These are phyloP conservation scores for Aspergillus homomorphus DNA, from an alignment of 495 filamentous ascomycete species.

Conservation along the genomic window DNA sequence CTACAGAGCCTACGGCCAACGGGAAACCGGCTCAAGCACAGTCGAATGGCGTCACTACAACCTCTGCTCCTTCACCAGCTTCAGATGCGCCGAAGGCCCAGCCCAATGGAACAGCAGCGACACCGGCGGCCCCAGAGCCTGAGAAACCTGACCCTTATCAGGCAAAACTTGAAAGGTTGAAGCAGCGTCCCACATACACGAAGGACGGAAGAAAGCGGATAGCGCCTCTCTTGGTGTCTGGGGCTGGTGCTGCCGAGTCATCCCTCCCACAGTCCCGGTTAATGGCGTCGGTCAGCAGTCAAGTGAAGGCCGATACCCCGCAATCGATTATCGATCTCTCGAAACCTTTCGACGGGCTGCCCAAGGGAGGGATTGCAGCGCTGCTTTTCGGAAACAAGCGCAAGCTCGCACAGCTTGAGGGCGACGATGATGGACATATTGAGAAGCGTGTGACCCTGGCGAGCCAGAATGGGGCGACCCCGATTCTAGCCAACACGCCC, in stretches of 20 bases:
- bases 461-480: conserved; percentile 61
- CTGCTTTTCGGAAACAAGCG: conserved; percentile 92
- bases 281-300: conserved; percentile 63
- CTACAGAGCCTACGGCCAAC: conserved; percentile 36
- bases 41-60: conserved; percentile 44
- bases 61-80: conserved; percentile 33
- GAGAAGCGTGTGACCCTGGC: conserved; percentile 59
- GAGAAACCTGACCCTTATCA: conserved; percentile 60
- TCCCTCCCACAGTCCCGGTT: conserved; percentile 83
- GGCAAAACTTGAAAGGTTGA: conserved; percentile 72
- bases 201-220: conserved; percentile 98
- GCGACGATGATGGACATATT: conserved; percentile 63
- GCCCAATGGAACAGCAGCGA: conserved; percentile 36
- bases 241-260: conserved; percentile 73
- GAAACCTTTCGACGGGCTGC: conserved; percentile 90
- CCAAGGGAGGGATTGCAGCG: conserved; percentile 80
- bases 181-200: conserved; percentile 86
- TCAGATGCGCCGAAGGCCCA: conserved; percentile 38
- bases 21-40: conserved; percentile 36
- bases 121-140: conserved; percentile 41
- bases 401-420: conserved; percentile 64
- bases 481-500: conserved; percentile 69
- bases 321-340: conserved; percentile 87
- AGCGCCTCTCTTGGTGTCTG: conserved; percentile 85
- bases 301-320: conserved; percentile 65